Percentiles rank a stretch among this genome's conserved stretches.
These are phyloP conservation scores for Penicillium sp. DNA, from an alignment of 2,329 filamentous ascomycete genomes.

Conservation along the genomic window DNA sequence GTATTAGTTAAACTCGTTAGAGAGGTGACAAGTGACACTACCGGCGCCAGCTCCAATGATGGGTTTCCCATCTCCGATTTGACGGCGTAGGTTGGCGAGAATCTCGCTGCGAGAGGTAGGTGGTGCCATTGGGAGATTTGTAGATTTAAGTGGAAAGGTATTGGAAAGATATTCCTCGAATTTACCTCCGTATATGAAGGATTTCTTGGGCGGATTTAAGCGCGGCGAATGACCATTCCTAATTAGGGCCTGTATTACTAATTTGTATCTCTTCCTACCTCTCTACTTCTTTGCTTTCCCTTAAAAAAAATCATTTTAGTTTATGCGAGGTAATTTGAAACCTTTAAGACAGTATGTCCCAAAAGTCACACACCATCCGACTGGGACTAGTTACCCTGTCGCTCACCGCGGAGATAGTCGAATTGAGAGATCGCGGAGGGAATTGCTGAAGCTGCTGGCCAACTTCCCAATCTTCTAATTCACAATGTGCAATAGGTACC, in stretches of 20 bases:
- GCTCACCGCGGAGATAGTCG: no score
- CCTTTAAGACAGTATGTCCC: no score
- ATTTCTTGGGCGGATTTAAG: background rate
- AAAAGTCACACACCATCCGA: no score
- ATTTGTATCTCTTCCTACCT: no score
- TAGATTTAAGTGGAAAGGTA: background rate
- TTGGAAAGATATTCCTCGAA: background rate
- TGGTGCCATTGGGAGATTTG: background rate
- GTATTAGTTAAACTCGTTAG: background rate
- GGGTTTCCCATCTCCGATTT: background rate
- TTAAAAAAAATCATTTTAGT: no score
- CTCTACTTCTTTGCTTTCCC: no score
- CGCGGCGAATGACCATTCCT: background rate
- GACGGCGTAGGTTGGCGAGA: background rate
- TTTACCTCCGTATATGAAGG: background rate
- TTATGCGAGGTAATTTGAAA: no score
- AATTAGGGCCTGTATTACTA: no score
- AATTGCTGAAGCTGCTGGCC: no score
- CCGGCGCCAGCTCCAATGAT: background rate
- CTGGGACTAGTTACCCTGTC: no score
- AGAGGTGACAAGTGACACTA: background rate
- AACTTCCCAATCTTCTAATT: no score
- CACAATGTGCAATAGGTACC: no score
- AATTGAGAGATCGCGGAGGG: background rate
- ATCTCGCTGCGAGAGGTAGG: background rate